Evolutionary conservation across 2,329 filamentous ascomycete species (phyloP), one percentile per base, ranked within the genome.

Genomic region (Geoglossum cookeanum): DNA sequence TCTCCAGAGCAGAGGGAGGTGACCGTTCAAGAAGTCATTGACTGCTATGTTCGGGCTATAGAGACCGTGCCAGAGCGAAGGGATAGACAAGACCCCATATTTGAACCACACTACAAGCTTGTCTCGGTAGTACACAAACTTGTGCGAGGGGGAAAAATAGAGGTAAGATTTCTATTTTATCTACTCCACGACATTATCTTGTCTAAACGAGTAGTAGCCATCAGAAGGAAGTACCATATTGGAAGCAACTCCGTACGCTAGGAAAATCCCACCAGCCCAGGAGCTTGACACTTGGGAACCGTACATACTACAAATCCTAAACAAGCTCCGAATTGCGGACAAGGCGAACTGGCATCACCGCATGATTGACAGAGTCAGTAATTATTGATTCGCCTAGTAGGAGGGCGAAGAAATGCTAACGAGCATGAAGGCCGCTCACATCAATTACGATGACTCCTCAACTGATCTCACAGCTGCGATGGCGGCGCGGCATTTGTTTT

Each of bases 311-410:
- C 80, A 69, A 75, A 78, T 82, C 0, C 68, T 83, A 54, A 78
- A 77, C 63, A 73, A 73, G 35, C 68, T 84, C 56, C 76, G 78
- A 57, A 71, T 71, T 39, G 88, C 88, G 60, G 90, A 96, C 69
- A 94, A 94, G 72, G 85, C 87, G 0, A 91, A 92, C 64, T 96
- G 90, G 90, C 90, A 96, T 65, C 90, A 96, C 67, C 84, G 90
- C 22, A 89, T 96, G 71, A 87, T 88, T 56, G 83, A 84, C 65
- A 81, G 89, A 29, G 83, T 87, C 64, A 75, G 64, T 59, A 30
- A 47, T 37, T n/a, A 39, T 27, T 13, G 11, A 22, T 8, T 5
- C 22, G 30, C 13, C 30, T 17, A 30, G n/a, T 32, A 3, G 15
- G 15, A 47, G 8, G 37, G 44, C 7, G 5, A 32, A 11, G 9